phyloP scores from a whole-genome alignment of 2,329 filamentous ascomycete species.

The Cadophora malorum region DNA sequence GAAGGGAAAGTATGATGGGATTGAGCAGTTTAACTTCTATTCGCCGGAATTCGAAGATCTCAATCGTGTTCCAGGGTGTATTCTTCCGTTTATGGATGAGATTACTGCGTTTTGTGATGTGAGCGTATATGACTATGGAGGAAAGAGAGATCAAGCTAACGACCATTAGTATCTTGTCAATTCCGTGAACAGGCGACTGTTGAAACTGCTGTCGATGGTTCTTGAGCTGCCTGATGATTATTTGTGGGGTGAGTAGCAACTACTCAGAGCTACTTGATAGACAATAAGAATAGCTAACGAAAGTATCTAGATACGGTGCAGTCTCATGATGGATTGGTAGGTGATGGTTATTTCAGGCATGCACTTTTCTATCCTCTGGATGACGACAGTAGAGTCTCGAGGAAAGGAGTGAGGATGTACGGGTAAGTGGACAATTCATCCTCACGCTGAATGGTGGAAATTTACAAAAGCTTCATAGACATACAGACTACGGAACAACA shows the following conservation, averaged over 20 bases:
- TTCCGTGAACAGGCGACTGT: slow-evolving; percentile 53
- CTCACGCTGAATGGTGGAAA: background rate
- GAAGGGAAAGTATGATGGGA: slow-evolving; percentile 53
- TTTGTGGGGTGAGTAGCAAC: slow-evolving; percentile 45
- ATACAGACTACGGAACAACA: slow-evolving; percentile 55
- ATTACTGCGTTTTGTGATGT: slow-evolving; percentile 51
- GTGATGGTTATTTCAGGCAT: slow-evolving; percentile 55
- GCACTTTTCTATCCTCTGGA: slow-evolving; percentile 50
- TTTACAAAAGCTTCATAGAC: slow-evolving; percentile 41
- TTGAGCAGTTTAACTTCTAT: slow-evolving; percentile 59
- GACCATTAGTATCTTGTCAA: slow-evolving; percentile 51
- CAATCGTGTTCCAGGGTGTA: slow-evolving; percentile 48
- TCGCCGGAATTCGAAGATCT: slow-evolving; percentile 30
- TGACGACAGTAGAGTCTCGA: slow-evolving; percentile 45
- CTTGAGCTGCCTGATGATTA: slow-evolving; percentile 53
- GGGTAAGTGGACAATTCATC: slow-evolving; percentile 23
- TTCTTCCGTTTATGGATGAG: slow-evolving; percentile 57
- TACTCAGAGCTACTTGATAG: background rate
- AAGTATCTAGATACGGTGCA: slow-evolving; percentile 47
- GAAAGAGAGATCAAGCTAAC: background rate
- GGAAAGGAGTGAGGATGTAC: slow-evolving; percentile 51
- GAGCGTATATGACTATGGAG: background rate
- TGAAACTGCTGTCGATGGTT: slow-evolving; percentile 51
- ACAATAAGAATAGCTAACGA: background rate
- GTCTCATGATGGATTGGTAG: slow-evolving; percentile 50